Conservation (phyloP, 202 grass and related monocot genomes). For the Elaeis oleifera region DNA sequence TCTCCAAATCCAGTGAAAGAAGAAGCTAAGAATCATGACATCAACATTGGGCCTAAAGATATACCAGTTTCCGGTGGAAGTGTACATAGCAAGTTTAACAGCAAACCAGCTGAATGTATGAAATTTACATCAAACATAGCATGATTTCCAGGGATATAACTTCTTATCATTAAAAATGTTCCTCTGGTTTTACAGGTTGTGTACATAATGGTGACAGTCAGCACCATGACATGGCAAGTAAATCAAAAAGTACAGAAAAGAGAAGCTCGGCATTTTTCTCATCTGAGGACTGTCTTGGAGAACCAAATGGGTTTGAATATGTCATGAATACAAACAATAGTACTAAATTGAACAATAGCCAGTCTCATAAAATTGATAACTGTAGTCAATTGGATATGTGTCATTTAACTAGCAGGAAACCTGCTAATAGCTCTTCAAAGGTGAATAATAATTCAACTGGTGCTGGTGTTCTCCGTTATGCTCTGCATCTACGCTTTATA, state of each 20-base stretch:
- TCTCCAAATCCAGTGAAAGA: slow-evolving; percentile 47
- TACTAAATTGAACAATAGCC: slow-evolving; percentile 19
- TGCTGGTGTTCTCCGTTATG: slow-evolving; percentile 71
- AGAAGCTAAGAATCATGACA: slow-evolving; percentile 35
- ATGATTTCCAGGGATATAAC: neutral
- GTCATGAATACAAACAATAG: slow-evolving; percentile 25
- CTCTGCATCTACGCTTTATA: slow-evolving; percentile 87
- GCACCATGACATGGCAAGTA: slow-evolving; percentile 14
- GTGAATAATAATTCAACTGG: slow-evolving; percentile 54
- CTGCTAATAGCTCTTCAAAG: slow-evolving; percentile 33
- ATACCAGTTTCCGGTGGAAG: slow-evolving; percentile 40
- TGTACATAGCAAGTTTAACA: slow-evolving; percentile 48
- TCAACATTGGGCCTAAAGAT: slow-evolving; percentile 25
- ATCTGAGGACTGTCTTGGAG: slow-evolving; percentile 22
- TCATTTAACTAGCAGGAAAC: slow-evolving; percentile 29
- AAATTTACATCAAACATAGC: slow-evolving; percentile 17
- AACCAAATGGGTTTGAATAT: slow-evolving; percentile 28
- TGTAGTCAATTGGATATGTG: slow-evolving; percentile 24
- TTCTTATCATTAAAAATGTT: neutral
- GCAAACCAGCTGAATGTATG: slow-evolving; percentile 67
- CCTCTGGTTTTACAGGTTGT: slow-evolving; percentile 34
- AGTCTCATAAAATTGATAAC: neutral
- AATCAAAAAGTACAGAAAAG: slow-evolving; percentile 15
- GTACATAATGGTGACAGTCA: slow-evolving; percentile 8
- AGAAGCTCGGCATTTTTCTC: slow-evolving; percentile 23